Base-by-base conservation (phyloP, 2,329 filamentous ascomycete genomes). In the Arthrobotrys iridis region DNA sequence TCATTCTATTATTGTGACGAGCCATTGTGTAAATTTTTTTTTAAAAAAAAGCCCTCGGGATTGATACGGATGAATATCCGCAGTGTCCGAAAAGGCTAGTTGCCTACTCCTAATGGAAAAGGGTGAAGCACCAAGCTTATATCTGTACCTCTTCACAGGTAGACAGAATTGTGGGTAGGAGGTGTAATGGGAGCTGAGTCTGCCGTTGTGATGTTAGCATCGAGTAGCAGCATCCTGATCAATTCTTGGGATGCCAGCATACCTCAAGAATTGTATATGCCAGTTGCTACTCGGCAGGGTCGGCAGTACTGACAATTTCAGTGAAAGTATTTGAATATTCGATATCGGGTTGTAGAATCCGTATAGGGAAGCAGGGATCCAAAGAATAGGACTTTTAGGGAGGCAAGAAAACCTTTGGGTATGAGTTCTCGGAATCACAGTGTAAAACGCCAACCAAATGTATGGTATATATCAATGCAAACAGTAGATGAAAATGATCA, bases 181-280 rank as follows among this genome's bases (percentile, higher is more conserved):
- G 26, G 6, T 35, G 26, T 33, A 6, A 62, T 33, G 37, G 2
- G 20, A 22, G 50, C 45, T 22, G 62, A 26, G 63, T 68, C 71
- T 75, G 71, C 71, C 71, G 30, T 75, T 40, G 28, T 41, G 45
- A 68, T 33, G 71, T 75, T 68, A 75, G 71, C 58, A 63, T 75
- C 71, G 71, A 75, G 71, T 75, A 75, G 71, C 63, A 64, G 71
- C 71, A 67, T 68, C 64, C 59, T 37, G 45, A 63, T 46, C 71
- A 68, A 75, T 75, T 75, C 71, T 75, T 48, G 50, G 71, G 71
- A 75, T 68, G 57, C 63, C 41, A 68, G 71, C 71, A 75, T 75
- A 75, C 71, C 71, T 75, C 71, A 75, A 75, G 71, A 75, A 75
- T 68, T 68, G 55, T 48, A 68, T 58, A 68, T 50, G 63, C 63